Base-by-base conservation (phyloP, 1,139 yeast genomes). In the Taphrina communis region DNA sequence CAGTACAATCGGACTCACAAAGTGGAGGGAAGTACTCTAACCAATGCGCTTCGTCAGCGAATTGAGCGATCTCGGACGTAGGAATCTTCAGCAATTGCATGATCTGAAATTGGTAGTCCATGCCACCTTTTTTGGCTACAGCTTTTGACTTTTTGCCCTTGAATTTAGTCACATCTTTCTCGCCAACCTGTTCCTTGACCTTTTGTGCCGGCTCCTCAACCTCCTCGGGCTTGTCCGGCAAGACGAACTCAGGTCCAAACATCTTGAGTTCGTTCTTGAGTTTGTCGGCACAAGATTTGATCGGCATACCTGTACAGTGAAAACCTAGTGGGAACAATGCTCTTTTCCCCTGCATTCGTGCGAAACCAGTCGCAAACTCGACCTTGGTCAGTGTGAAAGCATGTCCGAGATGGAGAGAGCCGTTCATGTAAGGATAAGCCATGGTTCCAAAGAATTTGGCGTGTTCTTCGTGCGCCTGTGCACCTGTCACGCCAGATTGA, bases 221-320 rank as follows among this genome's bases (percentile, higher is more conserved):
- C 62, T 87, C 88, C 60, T 72, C 72, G 21, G 66, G 69, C 65
- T 83, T 88, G 17, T 66, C 69, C 12, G 71, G 71, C n/a, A 86
- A 86, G 25, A 86, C 82, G 77, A 90, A 94, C 76, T 90, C 93
- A 39, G 80, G 82, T 62, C 99, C 99, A 78, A 94, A 94, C 78
- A 86, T 80, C 80, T 94, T 98, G 71, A 93, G 84, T 82, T 94
- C 99, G 79, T 99, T 86, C 77, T 87, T 86, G 76, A 95, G 85
- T 80, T 94, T 94, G 80, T 94, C 99, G 62, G 99, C 99, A 76
- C 97, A 86, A 19, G 99, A 94, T 82, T 81, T 89, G 78, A 94
- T 95, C 70, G 99, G 99, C 97, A 94, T 89, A 83, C 99, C 99
- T 57, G 99, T 94, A 84, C 99, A 95, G 80, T 94, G 99, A 88